phyloP scores from a whole-genome alignment of 1,284 basidiomycete species.

The Tetrapyrgos nigripes region DNA sequence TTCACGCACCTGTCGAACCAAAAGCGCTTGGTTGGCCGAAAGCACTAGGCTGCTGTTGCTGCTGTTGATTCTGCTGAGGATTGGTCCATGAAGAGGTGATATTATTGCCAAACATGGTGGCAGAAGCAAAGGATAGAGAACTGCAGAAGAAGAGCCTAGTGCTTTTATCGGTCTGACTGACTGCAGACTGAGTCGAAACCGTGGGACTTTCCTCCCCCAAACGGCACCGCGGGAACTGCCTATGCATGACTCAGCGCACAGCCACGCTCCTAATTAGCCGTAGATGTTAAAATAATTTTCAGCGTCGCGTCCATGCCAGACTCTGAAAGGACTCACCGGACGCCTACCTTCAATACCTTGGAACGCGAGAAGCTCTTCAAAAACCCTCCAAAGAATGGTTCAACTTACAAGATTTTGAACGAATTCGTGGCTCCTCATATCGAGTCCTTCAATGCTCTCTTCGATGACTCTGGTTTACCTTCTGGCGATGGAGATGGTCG shows the following conservation, averaged over 20 bases:
- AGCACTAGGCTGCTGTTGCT: slow-evolving; percentile 42
- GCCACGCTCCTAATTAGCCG: too few relatives aligned
- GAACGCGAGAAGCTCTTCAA: slow-evolving; percentile 84
- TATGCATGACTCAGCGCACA: neutral
- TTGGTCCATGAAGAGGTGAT: slow-evolving; percentile 70
- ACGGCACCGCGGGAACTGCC: neutral
- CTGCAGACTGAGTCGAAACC: neutral
- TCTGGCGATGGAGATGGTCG: slow-evolving; percentile 76
- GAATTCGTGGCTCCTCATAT: slow-evolving; percentile 95
- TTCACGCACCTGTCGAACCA: slow-evolving; percentile 46
- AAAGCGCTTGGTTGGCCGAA: slow-evolving; percentile 57
- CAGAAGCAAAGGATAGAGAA: neutral
- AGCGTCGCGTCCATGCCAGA: slow-evolving; percentile 50
- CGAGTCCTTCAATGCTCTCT: slow-evolving; percentile 96
- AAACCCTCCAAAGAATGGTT: slow-evolving; percentile 74
- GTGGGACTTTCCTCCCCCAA: neutral
- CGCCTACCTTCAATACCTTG: slow-evolving; percentile 85
- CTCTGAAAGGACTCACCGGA: slow-evolving; percentile 35
- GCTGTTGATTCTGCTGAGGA: slow-evolving; percentile 53
- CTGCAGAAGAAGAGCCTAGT: neutral
- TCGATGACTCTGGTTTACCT: slow-evolving; percentile 83
- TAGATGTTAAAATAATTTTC: neutral
- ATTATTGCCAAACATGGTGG: slow-evolving; percentile 61
- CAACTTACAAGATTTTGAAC: slow-evolving; percentile 85
- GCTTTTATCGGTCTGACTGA: neutral